Evolutionary conservation across 179 eudicot genomes (phyloP), one percentile per base, ranked within the genome.

Genomic region (Patellifolia procumbens): DNA sequence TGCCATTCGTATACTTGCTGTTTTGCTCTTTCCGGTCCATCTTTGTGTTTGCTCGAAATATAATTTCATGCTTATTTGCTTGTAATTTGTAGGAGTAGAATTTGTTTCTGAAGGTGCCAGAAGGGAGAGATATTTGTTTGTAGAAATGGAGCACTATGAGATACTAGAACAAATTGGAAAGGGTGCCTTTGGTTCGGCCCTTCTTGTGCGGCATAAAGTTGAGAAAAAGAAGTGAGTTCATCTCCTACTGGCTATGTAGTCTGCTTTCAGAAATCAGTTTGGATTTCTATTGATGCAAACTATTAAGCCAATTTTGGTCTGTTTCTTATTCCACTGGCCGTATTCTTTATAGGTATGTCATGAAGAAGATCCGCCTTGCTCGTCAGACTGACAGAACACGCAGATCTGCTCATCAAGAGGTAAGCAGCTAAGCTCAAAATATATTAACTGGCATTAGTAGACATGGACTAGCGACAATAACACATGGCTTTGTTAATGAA

Each of bases 181-280:
- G 81, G 97, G 99, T 58, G 96, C 99, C 61, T 95, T 95, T 77
- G 99, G 97, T 79, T 91, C 97, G 46, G 99, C 99, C 19, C 81
- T 89, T 67, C 99, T 95, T 20, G 97, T 93, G 72, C 90, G 88
- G 87, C 97, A 95, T 82, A 93, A 78, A 76, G 81, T 81, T 55
- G 99, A 95, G 83, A 95, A 86, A 86, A 95, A 93, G 87, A 93
- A 85, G 99, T 95, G 43, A 80, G 89, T 81, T 37, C 77, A 71
- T 62, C 60, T 72, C 72, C 66, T 15, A 32, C 29, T n/a, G n/a
- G n/a, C 61, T 39, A n/a, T n/a, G n/a, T n/a, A n/a, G 32, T 70
- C 35, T 58, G 45, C 68, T 52, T 80, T 75, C 26, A 22, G 31
- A 19, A 32, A 31, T 31, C 22, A 56, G 52, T 68, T 61, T 67